Base-by-base conservation (phyloP, 31 red algal species). In the Asparagopsis taxiformis region DNA sequence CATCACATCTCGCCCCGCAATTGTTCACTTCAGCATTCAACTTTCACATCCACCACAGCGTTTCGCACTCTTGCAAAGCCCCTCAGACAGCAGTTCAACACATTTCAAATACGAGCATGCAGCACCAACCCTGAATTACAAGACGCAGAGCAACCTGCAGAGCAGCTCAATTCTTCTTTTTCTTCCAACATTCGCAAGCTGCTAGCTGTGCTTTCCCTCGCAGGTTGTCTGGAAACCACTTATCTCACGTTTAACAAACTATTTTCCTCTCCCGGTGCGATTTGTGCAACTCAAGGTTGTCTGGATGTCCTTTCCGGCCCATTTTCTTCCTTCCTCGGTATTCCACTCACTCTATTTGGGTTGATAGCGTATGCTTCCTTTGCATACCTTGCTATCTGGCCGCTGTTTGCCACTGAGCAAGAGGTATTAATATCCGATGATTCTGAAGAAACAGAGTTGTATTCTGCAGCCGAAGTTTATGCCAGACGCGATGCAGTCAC, bases 271-370 rank as follows among this genome's bases (percentile, higher is more conserved):
- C 66, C 70, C 28, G 81, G 75, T 1, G 68, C 70, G 49, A 87
- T 90, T n/a, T 96, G 93, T 41, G 62, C 62, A 17, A 91, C 87
- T n/a, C 67, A 72, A 20, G 93, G 93, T 39, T 96, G 93, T 65
- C 41, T 82, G 23, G 87, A 91, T 51, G 93, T 96, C 5, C 72
- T 96, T n/a, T 56, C 64, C 1, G 77, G 87, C 26, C 87, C 93
- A 6, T 86, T 79, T 57, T 65, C 93, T 8, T 48, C 65, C 65
- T 74, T 96, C 34, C 79, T 91, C 3, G 93, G 93, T 33, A 56
- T 96, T 32, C 93, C 93, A 0, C 30, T 96, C 1, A 76, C 93
- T 10, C 51, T 91, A 20, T 80, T 91, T 48, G 93, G 93, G 8
- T 43, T 59, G 8, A 8, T 87, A 4, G 71, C 87, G 2, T 96